These are phyloP conservation scores for Albatrellus ellisii DNA, from an alignment of 768 basidiomycete species.

Conservation along the genomic window DNA sequence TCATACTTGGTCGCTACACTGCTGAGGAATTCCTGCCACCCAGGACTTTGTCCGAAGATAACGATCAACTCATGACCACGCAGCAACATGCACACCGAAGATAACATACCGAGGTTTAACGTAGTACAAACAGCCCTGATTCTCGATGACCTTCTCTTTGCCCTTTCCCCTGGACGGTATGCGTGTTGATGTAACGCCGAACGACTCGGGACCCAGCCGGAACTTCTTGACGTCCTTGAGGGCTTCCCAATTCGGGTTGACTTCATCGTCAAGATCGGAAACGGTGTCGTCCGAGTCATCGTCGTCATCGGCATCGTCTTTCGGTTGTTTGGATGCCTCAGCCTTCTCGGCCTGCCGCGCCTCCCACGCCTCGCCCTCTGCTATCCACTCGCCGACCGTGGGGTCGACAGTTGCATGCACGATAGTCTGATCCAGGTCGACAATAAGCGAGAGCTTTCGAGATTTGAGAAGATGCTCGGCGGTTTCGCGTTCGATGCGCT, in stretches of 20 bases:
- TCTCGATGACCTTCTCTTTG: slow-evolving; percentile 54
- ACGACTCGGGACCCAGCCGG: slow-evolving; percentile 66
- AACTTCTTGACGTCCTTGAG: slow-evolving; percentile 87
- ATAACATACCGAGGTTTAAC: slow-evolving; percentile 83
- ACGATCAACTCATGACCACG: slow-evolving; percentile 8
- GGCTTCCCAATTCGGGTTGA: slow-evolving; percentile 90
- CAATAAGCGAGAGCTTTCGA: slow-evolving; percentile 84
- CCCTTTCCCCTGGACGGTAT: slow-evolving; percentile 32
- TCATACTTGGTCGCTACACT: slow-evolving; percentile 72
- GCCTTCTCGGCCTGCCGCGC: slow-evolving; percentile 29
- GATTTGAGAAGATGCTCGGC: slow-evolving; percentile 63
- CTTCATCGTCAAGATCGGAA: slow-evolving; percentile 26
- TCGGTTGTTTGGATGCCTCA: slow-evolving; percentile 23
- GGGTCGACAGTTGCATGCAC: slow-evolving; percentile 98
- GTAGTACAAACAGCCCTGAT: slow-evolving; percentile 88
- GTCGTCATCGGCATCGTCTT: slow-evolving; percentile 16
- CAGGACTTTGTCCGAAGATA: slow-evolving; percentile 39
- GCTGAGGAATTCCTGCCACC: slow-evolving; percentile 68
- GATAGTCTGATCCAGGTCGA: slow-evolving; percentile 98
- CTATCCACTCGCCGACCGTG: slow-evolving; percentile 95
- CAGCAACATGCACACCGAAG: not conserved
- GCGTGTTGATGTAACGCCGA: slow-evolving; percentile 33
- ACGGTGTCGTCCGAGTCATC: slow-evolving; percentile 28
- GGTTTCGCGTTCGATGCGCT: slow-evolving; percentile 75
- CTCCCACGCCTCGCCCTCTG: slow-evolving; percentile 76